phyloP scores from a whole-genome alignment of 805 yeast species.

The Candida succiphila region DNA sequence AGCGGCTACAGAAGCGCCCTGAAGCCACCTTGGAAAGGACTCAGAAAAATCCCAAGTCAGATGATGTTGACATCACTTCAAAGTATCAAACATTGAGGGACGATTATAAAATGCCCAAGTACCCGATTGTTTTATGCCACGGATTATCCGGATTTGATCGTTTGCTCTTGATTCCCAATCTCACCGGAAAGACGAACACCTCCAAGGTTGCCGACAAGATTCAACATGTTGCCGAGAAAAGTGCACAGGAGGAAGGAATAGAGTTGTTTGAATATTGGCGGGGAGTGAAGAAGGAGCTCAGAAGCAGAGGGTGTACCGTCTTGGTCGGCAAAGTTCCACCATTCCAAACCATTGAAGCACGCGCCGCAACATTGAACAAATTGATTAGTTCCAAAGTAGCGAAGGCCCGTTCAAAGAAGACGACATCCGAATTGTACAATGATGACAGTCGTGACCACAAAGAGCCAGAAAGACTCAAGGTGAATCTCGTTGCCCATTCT shows the following conservation, averaged over 20 bases:
- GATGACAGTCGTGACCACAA: slow-evolving; percentile 6
- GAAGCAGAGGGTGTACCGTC: slow-evolving; percentile 54
- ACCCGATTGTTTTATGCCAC: slow-evolving; percentile 77
- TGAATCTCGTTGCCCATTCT: slow-evolving; percentile 79
- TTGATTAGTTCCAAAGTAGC: slow-evolving; percentile 27
- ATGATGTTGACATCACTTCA: background rate
- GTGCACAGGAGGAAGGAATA: slow-evolving; percentile 16
- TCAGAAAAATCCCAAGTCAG: background rate
- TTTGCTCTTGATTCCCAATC: slow-evolving; percentile 30
- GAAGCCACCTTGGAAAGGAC: no score
- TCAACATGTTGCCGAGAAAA: background rate
- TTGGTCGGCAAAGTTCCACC: slow-evolving; percentile 75
- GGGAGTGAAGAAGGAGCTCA: slow-evolving; percentile 60
- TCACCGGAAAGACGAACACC: slow-evolving; percentile 9
- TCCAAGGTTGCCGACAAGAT: slow-evolving; percentile 1
- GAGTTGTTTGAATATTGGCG: slow-evolving; percentile 65
- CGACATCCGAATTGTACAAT: slow-evolving; percentile 16
- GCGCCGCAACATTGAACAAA: slow-evolving; percentile 50
- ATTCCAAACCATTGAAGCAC: slow-evolving; percentile 59
- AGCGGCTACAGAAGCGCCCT: background rate
- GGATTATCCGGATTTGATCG: slow-evolving; percentile 80
- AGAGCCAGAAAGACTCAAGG: slow-evolving; percentile 29
- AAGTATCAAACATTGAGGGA: slow-evolving; percentile 7
- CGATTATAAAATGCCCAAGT: slow-evolving; percentile 46
- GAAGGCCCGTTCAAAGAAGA: slow-evolving; percentile 8